These are phyloP conservation scores for Lodderomyces orthopsilosis DNA, from an alignment of 1,139 yeast species.

Conservation along the genomic window DNA sequence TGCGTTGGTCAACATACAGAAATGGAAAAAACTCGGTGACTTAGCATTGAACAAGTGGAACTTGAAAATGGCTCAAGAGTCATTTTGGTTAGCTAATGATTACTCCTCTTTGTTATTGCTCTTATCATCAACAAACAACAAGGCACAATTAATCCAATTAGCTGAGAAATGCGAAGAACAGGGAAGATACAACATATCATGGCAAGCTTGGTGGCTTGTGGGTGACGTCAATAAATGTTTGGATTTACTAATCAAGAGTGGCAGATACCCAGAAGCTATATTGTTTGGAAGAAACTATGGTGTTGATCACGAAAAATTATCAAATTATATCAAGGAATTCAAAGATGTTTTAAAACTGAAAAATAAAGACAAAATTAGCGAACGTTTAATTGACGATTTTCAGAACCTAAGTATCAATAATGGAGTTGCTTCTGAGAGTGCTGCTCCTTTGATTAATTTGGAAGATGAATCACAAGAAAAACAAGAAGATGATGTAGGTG, in stretches of 20 bases:
- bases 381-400: slow-evolving; percentile 48
- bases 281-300: slow-evolving; percentile 76
- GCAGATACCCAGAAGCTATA: slow-evolving; percentile 81
- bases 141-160: slow-evolving; percentile 53
- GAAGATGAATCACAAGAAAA: slow-evolving; percentile 18
- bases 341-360: slow-evolving; percentile 49
- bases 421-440: slow-evolving; percentile 21
- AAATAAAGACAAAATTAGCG: slow-evolving; percentile 60
- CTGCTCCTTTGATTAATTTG: slow-evolving; percentile 29
- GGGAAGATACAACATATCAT: slow-evolving; percentile 88
- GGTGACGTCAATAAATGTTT: slow-evolving; percentile 69
- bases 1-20: slow-evolving; percentile 38
- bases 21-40: slow-evolving; percentile 94
- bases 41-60: slow-evolving; percentile 77
- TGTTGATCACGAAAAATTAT: slow-evolving; percentile 34
- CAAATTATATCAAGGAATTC: slow-evolving; percentile 54
- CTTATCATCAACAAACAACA: slow-evolving; percentile 78
- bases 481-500: slow-evolving; percentile 15
- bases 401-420: slow-evolving; percentile 21
- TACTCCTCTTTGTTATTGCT: slow-evolving; percentile 77
- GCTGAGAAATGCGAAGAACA: slow-evolving; percentile 63
- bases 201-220: slow-evolving; percentile 85
- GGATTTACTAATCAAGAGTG: slow-evolving; percentile 64
- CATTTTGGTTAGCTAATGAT: slow-evolving; percentile 80
- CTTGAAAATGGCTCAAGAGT: slow-evolving; percentile 73